These are phyloP conservation scores for Yarrowia sp. DNA, from an alignment of 805 yeast genomes.

Conservation along the genomic window DNA sequence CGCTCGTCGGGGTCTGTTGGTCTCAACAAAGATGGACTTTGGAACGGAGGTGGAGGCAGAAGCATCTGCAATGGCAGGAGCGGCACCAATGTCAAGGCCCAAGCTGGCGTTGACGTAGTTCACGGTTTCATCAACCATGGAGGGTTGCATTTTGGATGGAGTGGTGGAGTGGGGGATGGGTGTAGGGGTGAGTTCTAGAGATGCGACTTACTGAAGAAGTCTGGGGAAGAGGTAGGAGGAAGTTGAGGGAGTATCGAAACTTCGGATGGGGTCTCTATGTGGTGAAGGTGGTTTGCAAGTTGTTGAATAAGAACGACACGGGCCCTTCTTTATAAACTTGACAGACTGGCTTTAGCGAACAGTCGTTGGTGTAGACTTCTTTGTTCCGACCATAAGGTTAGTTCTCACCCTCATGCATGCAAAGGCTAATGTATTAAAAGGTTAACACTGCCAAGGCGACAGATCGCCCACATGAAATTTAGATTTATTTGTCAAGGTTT, in stretches of 20 bases:
- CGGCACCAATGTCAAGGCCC: constrained; percentile 55
- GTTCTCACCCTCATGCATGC: not conserved
- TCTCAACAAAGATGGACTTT: not conserved
- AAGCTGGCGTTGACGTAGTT: constrained; percentile 54
- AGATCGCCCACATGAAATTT: not conserved
- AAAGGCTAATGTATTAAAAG: not conserved
- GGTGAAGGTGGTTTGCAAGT: not conserved
- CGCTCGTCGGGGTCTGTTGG: not conserved
- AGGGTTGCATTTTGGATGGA: constrained; percentile 6
- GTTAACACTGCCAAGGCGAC: not conserved
- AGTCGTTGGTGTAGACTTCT: not conserved
- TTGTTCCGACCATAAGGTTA: not conserved
- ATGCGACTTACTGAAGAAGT: not conserved
- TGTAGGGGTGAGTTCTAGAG: not conserved
- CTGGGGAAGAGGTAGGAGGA: not conserved
- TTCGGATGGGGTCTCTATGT: not conserved
- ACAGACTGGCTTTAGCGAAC: not conserved
- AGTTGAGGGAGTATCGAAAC: not conserved
- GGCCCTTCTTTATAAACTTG: constrained; percentile 9
- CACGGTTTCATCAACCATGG: constrained; percentile 49
- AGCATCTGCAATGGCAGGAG: constrained; percentile 24
- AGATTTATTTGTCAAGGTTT: not conserved
- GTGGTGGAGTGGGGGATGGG: not conserved
- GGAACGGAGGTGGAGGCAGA: not conserved
- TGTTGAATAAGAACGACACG: not conserved